A percentile compares a stretch with the other conserved stretches of the same genome.
These are phyloP conservation scores for Diaporthe australafricana DNA, from an alignment of 2,329 filamentous ascomycete genomes.

Conservation along the genomic window DNA sequence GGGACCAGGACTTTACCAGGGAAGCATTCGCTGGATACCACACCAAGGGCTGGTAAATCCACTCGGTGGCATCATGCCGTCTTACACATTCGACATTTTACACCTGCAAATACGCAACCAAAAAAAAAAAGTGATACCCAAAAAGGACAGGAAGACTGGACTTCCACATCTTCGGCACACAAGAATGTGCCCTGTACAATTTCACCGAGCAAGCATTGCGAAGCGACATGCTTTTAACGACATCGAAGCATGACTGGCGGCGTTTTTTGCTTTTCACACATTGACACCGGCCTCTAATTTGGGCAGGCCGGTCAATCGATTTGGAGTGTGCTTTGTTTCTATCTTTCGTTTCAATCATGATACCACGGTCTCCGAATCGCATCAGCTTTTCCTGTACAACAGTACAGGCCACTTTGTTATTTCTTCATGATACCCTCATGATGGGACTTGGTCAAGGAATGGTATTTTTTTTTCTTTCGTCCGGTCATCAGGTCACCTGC, in stretches of 20 bases:
- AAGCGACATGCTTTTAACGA: slow-evolving; percentile 34
- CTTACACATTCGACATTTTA: slow-evolving; percentile 10
- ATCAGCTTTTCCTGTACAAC: slow-evolving; percentile 22
- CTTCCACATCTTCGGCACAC: slow-evolving; percentile 31
- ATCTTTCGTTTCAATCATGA: slow-evolving; percentile 31
- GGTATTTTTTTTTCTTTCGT: not conserved
- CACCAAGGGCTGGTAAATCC: slow-evolving; percentile 82
- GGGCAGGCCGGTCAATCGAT: slow-evolving; percentile 9
- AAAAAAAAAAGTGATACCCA: slow-evolving; percentile 37
- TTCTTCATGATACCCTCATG: slow-evolving; percentile 32
- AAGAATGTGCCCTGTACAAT: slow-evolving; percentile 35
- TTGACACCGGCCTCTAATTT: slow-evolving; percentile 22
- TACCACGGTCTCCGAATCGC: slow-evolving; percentile 34
- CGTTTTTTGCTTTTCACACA: slow-evolving; percentile 32
- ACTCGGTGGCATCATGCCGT: slow-evolving; percentile 25
- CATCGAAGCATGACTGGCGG: slow-evolving; percentile 34
- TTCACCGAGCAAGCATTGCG: slow-evolving; percentile 35
- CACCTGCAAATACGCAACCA: slow-evolving; percentile 28
- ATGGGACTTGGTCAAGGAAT: slow-evolving; percentile 22
- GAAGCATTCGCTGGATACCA: slow-evolving; percentile 86
- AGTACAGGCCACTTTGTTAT: slow-evolving; percentile 18
- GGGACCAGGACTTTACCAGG: slow-evolving; percentile 87
- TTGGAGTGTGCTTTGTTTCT: slow-evolving; percentile 19
- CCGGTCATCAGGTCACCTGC: slow-evolving; percentile 11
- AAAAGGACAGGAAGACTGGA: slow-evolving; percentile 32